Conservation (phyloP, 768 basidiomycete genomes). For the Boletus rex-veris region DNA sequence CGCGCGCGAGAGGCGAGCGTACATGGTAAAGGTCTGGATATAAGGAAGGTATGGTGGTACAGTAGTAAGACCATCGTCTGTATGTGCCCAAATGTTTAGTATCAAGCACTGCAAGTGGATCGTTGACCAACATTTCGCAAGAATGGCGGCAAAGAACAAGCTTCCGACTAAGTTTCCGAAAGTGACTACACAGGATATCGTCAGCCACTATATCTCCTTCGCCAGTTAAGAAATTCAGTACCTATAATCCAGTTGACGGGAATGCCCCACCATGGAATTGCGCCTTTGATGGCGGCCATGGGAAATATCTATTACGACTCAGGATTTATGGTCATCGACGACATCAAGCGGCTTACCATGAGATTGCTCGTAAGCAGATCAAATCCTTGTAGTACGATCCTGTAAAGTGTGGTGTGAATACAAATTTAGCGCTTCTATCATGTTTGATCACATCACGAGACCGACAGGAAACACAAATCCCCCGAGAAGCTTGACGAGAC, state of each 20-base stretch:
- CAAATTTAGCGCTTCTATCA: background rate
- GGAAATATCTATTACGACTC: conserved; percentile 52
- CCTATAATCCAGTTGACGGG: conserved; percentile 68
- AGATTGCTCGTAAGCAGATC: conserved; percentile 76
- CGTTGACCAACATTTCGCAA: conserved; percentile 54
- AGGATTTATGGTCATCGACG: background rate
- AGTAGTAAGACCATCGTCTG: conserved; percentile 61
- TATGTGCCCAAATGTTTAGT: background rate
- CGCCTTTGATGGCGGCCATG: conserved; percentile 60
- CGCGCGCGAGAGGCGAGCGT: conserved; percentile 17
- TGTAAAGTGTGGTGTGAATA: conserved; percentile 22
- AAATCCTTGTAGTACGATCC: conserved; percentile 69
- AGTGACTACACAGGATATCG: conserved; percentile 42
- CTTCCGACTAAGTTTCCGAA: conserved; percentile 70
- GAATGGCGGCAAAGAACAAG: conserved; percentile 64
- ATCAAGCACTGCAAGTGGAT: background rate
- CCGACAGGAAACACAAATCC: conserved; percentile 75
- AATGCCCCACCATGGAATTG: conserved; percentile 67
- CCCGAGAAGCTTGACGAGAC: conserved; percentile 60
- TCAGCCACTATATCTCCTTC: background rate
- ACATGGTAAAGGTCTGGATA: conserved; percentile 57
- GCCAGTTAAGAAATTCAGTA: conserved; percentile 24
- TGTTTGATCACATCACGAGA: conserved; percentile 60
- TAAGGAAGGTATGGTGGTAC: conserved; percentile 54
- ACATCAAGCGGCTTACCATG: conserved; percentile 45